Conservation (phyloP, 495 filamentous ascomycete species). For the Aspergillus coremiiformis region DNA sequence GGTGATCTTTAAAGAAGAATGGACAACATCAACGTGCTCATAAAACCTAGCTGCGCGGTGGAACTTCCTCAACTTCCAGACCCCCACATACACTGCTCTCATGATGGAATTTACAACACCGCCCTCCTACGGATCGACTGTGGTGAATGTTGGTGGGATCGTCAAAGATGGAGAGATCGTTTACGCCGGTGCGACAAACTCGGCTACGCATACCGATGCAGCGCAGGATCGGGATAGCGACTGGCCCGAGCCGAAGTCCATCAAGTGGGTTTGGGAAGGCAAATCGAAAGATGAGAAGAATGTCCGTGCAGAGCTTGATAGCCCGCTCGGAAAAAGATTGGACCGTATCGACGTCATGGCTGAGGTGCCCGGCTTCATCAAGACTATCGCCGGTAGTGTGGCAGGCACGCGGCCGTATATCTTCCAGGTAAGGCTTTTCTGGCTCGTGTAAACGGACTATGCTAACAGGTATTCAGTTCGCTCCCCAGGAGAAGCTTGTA, state of each 20-base stretch:
- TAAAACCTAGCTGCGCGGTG: slow-evolving; percentile 64
- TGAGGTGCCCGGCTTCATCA: slow-evolving; percentile 90
- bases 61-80: slow-evolving; percentile 92
- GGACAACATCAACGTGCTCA: slow-evolving; percentile 8
- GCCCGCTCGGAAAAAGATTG: slow-evolving; percentile 56
- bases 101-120: slow-evolving; percentile 97
- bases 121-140: slow-evolving; percentile 86
- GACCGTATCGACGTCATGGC: slow-evolving; percentile 95
- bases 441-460: neutral
- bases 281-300: slow-evolving; percentile 68
- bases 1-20: neutral
- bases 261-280: slow-evolving; percentile 73
- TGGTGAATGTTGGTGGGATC: slow-evolving; percentile 76
- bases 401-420: slow-evolving; percentile 94
- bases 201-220: slow-evolving; percentile 57
- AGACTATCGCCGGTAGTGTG: slow-evolving; percentile 78
- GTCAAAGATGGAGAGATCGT: slow-evolving; percentile 75
- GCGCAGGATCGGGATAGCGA: slow-evolving; percentile 68
- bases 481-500: slow-evolving; percentile 52
- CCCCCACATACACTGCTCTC: slow-evolving; percentile 73
- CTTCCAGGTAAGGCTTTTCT: slow-evolving; percentile 62
- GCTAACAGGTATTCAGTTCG: slow-evolving; percentile 45
- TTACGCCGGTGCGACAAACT: slow-evolving; percentile 56
- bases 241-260: slow-evolving; percentile 77
- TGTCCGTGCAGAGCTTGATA: slow-evolving; percentile 60